Evolutionary conservation across 352 stramenopile species (phyloP).

Genomic region (Globisporangium paddicum): DNA sequence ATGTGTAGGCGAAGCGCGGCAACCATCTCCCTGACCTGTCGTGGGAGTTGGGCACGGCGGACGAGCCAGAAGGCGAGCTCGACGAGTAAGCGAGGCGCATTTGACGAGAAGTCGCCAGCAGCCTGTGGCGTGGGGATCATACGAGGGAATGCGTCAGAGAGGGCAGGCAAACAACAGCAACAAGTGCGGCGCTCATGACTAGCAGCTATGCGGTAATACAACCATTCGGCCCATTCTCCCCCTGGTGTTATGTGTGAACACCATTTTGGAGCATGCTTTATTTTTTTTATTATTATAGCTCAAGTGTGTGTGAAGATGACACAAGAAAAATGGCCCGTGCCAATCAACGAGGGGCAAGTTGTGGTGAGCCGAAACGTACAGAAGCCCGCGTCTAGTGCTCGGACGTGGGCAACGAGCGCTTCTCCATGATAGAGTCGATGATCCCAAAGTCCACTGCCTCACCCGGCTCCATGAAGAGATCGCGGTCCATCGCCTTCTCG

Average conservation of each 20-base stretch:
- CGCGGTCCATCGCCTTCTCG: slow-evolving; percentile 84
- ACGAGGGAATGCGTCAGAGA: neutral
- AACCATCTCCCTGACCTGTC: slow-evolving; percentile 74
- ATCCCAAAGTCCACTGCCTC: slow-evolving; percentile 78
- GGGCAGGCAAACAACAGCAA: neutral
- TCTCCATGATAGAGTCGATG: slow-evolving; percentile 78
- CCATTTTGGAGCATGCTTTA: neutral
- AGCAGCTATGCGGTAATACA: neutral
- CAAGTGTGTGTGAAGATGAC: neutral
- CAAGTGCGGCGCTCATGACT: slow-evolving; percentile 3
- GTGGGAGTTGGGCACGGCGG: slow-evolving; percentile 73
- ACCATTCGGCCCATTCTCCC: neutral
- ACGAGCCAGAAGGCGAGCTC: slow-evolving; percentile 81
- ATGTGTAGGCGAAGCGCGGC: slow-evolving; percentile 56
- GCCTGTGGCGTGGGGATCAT: neutral
- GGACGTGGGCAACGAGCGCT: slow-evolving; percentile 26
- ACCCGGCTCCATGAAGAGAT: slow-evolving; percentile 81
- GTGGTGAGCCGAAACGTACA: neutral
- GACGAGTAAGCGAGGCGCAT: slow-evolving; percentile 46
- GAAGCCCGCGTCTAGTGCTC: slow-evolving; percentile 3
- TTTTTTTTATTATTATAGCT: no score
- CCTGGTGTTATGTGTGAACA: neutral
- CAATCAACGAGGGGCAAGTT: neutral
- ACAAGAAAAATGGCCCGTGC: no score
- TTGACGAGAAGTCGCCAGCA: slow-evolving; percentile 4